Evolutionary conservation across 257 asterid species (phyloP).

Genomic region (Solanum rostratum): DNA sequence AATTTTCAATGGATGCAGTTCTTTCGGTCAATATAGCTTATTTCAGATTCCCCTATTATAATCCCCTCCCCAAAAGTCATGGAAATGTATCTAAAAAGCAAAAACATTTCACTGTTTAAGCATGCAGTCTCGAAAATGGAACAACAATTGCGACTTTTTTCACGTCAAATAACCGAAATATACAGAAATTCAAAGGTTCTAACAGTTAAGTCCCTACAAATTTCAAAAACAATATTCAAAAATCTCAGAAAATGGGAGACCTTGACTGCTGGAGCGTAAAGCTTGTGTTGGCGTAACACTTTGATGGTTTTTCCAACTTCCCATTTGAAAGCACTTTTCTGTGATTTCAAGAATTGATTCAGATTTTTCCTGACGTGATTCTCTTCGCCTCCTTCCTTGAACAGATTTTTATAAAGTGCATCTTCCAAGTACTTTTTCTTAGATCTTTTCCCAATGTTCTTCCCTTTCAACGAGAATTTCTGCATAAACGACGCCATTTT

Average conservation of each 20-base stretch:
- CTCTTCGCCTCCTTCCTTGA: conserved; percentile 68
- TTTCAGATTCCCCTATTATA: too few relatives aligned
- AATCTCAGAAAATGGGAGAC: conserved; percentile 11
- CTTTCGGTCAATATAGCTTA: too few relatives aligned
- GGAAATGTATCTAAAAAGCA: neutral
- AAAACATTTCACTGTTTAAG: neutral
- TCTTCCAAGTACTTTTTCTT: conserved; percentile 63
- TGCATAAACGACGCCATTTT: conserved; percentile 75
- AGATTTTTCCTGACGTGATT: conserved; percentile 36
- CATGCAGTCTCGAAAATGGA: neutral
- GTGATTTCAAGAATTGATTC: conserved; percentile 58
- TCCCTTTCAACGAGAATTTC: conserved; percentile 53
- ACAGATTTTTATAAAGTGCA: conserved; percentile 72
- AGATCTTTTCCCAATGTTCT: conserved; percentile 47
- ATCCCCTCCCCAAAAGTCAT: neutral
- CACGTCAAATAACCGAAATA: neutral
- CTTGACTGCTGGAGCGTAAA: conserved; percentile 74
- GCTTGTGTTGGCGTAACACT: conserved; percentile 61
- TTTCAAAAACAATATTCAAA: neutral
- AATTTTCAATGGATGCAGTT: too few relatives aligned
- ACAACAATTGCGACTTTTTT: neutral
- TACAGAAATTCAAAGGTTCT: neutral
- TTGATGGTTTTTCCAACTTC: conserved; percentile 74
- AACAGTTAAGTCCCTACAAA: neutral
- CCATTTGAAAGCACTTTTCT: conserved; percentile 81